Conservation (phyloP, 176 grass and related monocot genomes). For the Lolium multiflorum region DNA sequence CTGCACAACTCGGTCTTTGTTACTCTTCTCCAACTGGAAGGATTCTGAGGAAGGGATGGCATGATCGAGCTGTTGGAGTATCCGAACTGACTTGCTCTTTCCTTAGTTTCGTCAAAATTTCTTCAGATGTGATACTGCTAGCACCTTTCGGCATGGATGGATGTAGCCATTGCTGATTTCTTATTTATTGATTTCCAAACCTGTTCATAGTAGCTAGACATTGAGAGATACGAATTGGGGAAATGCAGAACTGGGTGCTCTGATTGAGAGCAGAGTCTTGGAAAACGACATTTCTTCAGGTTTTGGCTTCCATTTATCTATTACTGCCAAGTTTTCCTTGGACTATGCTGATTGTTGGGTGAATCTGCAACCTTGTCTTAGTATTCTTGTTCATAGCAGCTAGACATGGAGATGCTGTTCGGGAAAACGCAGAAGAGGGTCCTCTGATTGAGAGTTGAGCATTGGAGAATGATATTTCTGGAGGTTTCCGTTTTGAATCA, state of each 20-base stretch:
- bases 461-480: not conserved
- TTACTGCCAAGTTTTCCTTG: not conserved
- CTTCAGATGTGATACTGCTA: constrained; percentile 23
- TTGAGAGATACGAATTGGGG: not conserved
- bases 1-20: constrained; percentile 8
- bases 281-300: too few species aligned
- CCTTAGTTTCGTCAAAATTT: not conserved
- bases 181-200: constrained; percentile 29
- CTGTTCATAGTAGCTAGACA: constrained; percentile 52
- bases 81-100: not conserved
- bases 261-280: not conserved
- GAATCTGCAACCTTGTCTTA: too few species aligned
- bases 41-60: too few species aligned
- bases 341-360: too few species aligned
- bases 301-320: too few species aligned
- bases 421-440: not conserved
- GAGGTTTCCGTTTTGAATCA: not conserved
- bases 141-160: not conserved
- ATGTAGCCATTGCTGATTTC: constrained; percentile 13
- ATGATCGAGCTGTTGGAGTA: constrained; percentile 32
- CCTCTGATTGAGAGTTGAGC: not conserved
- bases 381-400: not conserved
- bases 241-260: constrained; percentile 20
- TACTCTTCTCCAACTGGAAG: too few species aligned
- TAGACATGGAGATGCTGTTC: constrained; percentile 14